Evolutionary conservation across 1,284 basidiomycete genomes (phyloP).

Genomic region (Ganoderma meredithae): DNA sequence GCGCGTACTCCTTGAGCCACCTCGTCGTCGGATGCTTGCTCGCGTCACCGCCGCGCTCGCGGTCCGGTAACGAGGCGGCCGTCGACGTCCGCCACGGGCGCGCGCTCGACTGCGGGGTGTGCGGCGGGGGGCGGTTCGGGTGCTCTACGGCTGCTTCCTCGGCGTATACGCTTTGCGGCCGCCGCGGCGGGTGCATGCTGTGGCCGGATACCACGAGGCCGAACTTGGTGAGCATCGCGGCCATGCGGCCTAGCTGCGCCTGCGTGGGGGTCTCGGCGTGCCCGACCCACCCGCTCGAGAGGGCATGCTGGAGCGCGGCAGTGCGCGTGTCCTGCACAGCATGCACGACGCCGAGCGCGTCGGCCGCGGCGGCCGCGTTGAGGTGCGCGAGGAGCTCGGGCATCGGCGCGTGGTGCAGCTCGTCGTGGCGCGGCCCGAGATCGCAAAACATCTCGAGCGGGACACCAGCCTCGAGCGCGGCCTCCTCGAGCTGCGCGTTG

Average conservation of each 20-base stretch:
- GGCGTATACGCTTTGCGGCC: slow-evolving; percentile 11
- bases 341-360: slow-evolving; percentile 5
- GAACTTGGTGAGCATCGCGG: slow-evolving; percentile 56
- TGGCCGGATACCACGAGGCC: slow-evolving; percentile 47
- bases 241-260: slow-evolving; percentile 56
- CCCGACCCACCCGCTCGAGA: slow-evolving; percentile 36
- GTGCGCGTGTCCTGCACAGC: slow-evolving; percentile 24
- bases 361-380: not conserved
- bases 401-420: not conserved
- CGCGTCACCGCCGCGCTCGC: slow-evolving; percentile 11
- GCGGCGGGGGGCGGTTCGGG: not conserved
- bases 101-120: not conserved
- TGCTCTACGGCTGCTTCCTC: not conserved
- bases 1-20: slow-evolving; percentile 36
- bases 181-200: slow-evolving; percentile 33
- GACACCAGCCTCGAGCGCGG: slow-evolving; percentile 69
- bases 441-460: slow-evolving; percentile 55
- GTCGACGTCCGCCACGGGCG: not conserved
- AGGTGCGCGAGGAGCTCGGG: not conserved
- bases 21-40: slow-evolving; percentile 26
- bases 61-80: not conserved
- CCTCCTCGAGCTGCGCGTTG: slow-evolving; percentile 58
- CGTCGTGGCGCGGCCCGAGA: slow-evolving; percentile 22
- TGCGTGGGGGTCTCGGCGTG: slow-evolving; percentile 39
- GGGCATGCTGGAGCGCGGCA: slow-evolving; percentile 40